Base-by-base conservation (phyloP, 352 stramenopile genomes). In the Elongisporangium anandrum region DNA sequence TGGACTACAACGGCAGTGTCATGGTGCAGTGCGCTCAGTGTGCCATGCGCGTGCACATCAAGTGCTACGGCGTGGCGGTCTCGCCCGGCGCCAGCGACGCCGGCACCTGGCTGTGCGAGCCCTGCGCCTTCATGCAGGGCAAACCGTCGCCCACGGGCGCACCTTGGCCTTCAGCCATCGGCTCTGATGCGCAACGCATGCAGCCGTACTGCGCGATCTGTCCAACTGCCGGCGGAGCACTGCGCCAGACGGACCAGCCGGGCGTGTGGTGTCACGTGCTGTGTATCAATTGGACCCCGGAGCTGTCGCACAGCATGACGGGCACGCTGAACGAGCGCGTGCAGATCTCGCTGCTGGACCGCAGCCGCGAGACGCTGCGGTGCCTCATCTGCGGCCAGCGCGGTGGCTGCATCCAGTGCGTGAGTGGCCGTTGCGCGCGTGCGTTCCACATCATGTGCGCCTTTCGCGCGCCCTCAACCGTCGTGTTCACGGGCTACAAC, bases 401-500 rank as follows among this genome's bases (percentile, higher is more conserved):
- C 24, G 84, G 88, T 53, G 81, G 79, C 7, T 96, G 87, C 63
- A 95, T 96, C 57, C 88, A 97, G 66, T 97, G 88, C 59, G 70
- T 92, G 13, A 94, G 81, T 48, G 87, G 86, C 0, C 84, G 87
- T 23, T 97, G 88, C 54, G 74, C 87, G 48, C 79, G 77, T 53
- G 63, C 87, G 16, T 97, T 95, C 68, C 89, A 96, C 59, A 79
- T 92, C 6, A 61, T 89, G 6, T 97, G 89, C 56, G 87, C 85
- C 2, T 79, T 94, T 61, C 81, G 85, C 5, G 66, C 81, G 23
- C 84, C 80, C 0, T 92, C 84, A 7, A 77, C 52, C 34, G 53
- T 85, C 24, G 64, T 94, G 59, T 95, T 90, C 59, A 95, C 83
- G n/a, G 87, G 87, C 22, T 91, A 92, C 65, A 93, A 92, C 55